phyloP scores from a whole-genome alignment of 2,329 filamentous ascomycete genomes.

The Stachybotrys elegans region DNA sequence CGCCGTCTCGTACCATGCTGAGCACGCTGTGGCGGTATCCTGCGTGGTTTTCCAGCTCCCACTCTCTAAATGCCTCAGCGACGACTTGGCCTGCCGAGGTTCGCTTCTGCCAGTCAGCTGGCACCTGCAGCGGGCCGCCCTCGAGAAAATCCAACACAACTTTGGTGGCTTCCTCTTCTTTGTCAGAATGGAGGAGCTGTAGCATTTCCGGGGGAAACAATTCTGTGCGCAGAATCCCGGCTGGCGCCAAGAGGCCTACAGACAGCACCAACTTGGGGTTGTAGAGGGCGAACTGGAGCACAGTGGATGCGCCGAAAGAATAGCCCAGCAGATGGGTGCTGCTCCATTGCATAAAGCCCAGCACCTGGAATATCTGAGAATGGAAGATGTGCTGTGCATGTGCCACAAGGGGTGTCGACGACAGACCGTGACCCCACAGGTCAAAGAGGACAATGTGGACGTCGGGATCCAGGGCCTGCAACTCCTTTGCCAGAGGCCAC shows the following conservation, averaged over 20 bases:
- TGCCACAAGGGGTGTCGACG: slow-evolving; percentile 36
- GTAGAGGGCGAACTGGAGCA: not conserved
- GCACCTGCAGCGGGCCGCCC: slow-evolving; percentile 35
- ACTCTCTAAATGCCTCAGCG: slow-evolving; percentile 39
- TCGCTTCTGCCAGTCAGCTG: slow-evolving; percentile 37
- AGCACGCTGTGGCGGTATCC: slow-evolving; percentile 42
- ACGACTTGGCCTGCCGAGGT: slow-evolving; percentile 37
- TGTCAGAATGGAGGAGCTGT: slow-evolving; percentile 15
- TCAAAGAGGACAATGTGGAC: slow-evolving; percentile 40
- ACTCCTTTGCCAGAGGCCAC: slow-evolving; percentile 30
- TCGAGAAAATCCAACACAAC: slow-evolving; percentile 37
- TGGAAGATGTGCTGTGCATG: slow-evolving; percentile 39
- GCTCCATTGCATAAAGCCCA: slow-evolving; percentile 35
- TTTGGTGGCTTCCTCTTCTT: slow-evolving; percentile 24
- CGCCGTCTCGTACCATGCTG: slow-evolving; percentile 39
- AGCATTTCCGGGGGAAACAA: slow-evolving; percentile 21
- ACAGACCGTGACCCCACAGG: slow-evolving; percentile 50
- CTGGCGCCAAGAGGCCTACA: slow-evolving; percentile 40
- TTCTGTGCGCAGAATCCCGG: slow-evolving; percentile 30
- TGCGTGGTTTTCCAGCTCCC: slow-evolving; percentile 39
- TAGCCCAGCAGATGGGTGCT: slow-evolving; percentile 41
- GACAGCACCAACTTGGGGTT: slow-evolving; percentile 20
- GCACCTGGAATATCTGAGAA: slow-evolving; percentile 28
- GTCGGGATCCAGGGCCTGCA: slow-evolving; percentile 28
- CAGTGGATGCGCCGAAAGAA: slow-evolving; percentile 38